phyloP scores from a whole-genome alignment of 495 filamentous ascomycete species.

The Annulohypoxylon bovei region DNA sequence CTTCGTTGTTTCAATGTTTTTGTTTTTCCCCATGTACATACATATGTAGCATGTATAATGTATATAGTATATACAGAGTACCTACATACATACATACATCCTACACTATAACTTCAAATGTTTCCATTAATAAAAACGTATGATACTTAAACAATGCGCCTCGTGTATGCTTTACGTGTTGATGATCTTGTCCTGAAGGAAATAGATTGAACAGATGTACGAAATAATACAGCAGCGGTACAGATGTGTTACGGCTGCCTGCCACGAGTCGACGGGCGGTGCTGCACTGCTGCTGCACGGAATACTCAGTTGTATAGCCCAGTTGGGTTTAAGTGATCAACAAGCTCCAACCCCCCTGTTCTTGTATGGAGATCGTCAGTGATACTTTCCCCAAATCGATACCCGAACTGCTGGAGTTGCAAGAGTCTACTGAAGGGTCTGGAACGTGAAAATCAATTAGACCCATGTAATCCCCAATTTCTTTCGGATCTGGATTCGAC shows the following conservation, averaged over 20 bases:
- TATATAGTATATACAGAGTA: not conserved
- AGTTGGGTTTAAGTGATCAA: conserved; percentile 41
- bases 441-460: conserved; percentile 41
- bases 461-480: conserved; percentile 43
- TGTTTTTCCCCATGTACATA: too few species aligned
- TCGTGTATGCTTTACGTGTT: not conserved
- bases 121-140: not conserved
- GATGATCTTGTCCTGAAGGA: conserved; percentile 11
- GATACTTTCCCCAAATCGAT: conserved; percentile 42
- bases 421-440: conserved; percentile 33
- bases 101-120: too few species aligned
- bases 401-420: conserved; percentile 40
- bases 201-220: conserved; percentile 3
- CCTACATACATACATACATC: too few species aligned
- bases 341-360: conserved; percentile 31
- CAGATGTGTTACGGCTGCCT: conserved; percentile 16
- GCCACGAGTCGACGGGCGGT: conserved; percentile 5
- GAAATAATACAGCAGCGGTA: not conserved
- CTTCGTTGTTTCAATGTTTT: not conserved
- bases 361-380: conserved; percentile 33
- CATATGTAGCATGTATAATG: not conserved
- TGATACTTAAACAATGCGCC: not conserved
- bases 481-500: conserved; percentile 39
- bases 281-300: conserved; percentile 20
- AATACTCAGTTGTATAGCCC: conserved; percentile 22